Conservation (phyloP, 208 protist species). For the Acanthamoeba castellanii region DNA sequence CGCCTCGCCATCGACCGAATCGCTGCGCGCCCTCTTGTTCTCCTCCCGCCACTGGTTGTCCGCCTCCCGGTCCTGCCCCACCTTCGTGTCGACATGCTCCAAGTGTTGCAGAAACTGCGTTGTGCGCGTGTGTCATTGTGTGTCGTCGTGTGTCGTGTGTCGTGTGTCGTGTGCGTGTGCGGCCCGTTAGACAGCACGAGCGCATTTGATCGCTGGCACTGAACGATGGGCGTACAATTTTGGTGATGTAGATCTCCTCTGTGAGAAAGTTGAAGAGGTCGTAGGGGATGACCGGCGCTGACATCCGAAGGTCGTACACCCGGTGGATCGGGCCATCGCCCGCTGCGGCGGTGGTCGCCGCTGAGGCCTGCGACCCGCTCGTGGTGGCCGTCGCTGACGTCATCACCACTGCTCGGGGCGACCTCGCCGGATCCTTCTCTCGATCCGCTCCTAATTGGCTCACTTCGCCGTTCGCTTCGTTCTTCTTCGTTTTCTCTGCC, state of each 20-base stretch:
- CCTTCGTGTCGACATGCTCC: neutral
- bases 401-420: too few species aligned
- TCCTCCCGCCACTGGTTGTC: constrained; percentile 71
- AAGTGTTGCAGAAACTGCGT: constrained; percentile 43
- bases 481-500: neutral
- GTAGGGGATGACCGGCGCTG: neutral
- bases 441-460: too few species aligned
- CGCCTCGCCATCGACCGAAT: neutral
- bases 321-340: neutral
- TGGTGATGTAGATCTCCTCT: constrained; percentile 28
- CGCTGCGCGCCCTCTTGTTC: neutral
- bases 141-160: neutral
- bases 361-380: neutral
- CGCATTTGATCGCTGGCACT: neutral
- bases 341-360: neutral
- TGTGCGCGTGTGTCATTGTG: neutral
- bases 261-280: constrained; percentile 28
- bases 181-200: neutral
- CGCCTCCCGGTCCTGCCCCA: constrained; percentile 9
- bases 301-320: neutral
- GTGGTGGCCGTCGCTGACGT: too few species aligned
- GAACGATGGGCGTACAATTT: constrained; percentile 26
- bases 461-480: too few species aligned
- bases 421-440: too few species aligned
- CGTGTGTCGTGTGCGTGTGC: neutral